phyloP scores from a whole-genome alignment of 306 rosid species.

The Castanea crenata region DNA sequence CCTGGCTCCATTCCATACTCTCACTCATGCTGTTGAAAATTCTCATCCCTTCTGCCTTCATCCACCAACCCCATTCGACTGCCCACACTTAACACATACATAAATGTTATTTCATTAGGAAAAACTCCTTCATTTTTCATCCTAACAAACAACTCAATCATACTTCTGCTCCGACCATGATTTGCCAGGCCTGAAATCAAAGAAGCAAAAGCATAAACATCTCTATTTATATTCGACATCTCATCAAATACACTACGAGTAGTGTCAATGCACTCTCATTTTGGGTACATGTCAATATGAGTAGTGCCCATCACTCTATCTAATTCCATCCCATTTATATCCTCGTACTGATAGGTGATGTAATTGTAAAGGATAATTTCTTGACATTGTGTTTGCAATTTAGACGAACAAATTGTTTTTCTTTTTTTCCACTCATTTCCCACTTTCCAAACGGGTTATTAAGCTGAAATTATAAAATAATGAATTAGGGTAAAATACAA shows the following conservation, averaged over 20 bases:
- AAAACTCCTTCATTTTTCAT: slow-evolving; percentile 38
- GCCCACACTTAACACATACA: slow-evolving; percentile 43
- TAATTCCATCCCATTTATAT: slow-evolving; percentile 25
- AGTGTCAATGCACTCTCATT: slow-evolving; percentile 40
- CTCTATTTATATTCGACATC: slow-evolving; percentile 27
- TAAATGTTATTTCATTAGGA: slow-evolving; percentile 46
- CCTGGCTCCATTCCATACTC: background rate
- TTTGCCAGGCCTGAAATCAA: slow-evolving; percentile 44
- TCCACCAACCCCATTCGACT: slow-evolving; percentile 43
- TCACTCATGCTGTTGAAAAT: slow-evolving; percentile 36
- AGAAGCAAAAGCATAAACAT: slow-evolving; percentile 44
- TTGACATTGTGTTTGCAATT: too few species aligned
- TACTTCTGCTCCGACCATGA: slow-evolving; percentile 32
- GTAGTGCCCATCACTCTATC: slow-evolving; percentile 42
- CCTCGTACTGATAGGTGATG: background rate
- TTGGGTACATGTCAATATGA: slow-evolving; percentile 42
- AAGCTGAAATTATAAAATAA: too few species aligned
- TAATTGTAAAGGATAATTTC: too few species aligned
- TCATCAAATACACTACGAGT: slow-evolving; percentile 29
- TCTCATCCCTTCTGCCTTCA: slow-evolving; percentile 34
- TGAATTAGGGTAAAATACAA: too few species aligned
- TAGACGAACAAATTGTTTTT: too few species aligned
- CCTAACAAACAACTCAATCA: slow-evolving; percentile 28
- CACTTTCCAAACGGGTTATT: too few species aligned
- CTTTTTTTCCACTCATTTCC: too few species aligned